Evolutionary conservation across 2,329 filamentous ascomycete species (phyloP).

Genomic region (Diaporthe velutina): DNA sequence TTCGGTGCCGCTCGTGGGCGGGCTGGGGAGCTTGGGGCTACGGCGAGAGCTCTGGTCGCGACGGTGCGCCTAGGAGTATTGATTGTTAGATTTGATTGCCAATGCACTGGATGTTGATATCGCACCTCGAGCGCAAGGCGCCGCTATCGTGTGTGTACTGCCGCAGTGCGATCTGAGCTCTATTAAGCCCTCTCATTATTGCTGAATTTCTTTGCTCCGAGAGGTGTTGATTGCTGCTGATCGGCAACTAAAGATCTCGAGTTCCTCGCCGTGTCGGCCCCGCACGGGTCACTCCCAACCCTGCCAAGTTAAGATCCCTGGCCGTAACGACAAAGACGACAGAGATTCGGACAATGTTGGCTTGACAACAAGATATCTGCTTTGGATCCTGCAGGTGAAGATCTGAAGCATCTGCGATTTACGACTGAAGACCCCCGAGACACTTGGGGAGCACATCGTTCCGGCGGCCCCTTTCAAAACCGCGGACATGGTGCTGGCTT

Average conservation of each 20-base stretch:
- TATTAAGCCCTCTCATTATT: constrained; percentile 35
- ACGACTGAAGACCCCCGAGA: neutral
- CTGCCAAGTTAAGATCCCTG: constrained; percentile 3
- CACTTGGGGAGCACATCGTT: neutral
- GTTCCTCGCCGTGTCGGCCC: constrained; percentile 15
- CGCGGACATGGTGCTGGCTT: neutral
- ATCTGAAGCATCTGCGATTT: rapidly evolving
- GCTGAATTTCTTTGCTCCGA: neutral
- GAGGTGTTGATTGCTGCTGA: neutral
- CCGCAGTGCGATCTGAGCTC: constrained; percentile 32
- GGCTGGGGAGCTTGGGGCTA: constrained; percentile 19
- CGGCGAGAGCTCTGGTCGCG: constrained; percentile 10
- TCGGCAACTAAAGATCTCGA: neutral
- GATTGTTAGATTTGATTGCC: constrained; percentile 11
- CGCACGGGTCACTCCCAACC: constrained; percentile 13
- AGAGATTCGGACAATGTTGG: neutral
- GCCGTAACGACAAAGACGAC: neutral
- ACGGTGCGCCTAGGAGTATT: constrained; percentile 3
- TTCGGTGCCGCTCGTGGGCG: neutral
- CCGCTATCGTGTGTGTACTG: constrained; percentile 9
- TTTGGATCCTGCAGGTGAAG: rapidly evolving
- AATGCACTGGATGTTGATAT: neutral
- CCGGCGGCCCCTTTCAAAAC: neutral
- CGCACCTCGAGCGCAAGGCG: neutral
- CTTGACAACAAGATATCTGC: neutral